A percentile compares a stretch with the other conserved stretches of the same genome.
phyloP scores from a whole-genome alignment of 1,139 yeast species.

The Geotrichum cucujoidarum region DNA sequence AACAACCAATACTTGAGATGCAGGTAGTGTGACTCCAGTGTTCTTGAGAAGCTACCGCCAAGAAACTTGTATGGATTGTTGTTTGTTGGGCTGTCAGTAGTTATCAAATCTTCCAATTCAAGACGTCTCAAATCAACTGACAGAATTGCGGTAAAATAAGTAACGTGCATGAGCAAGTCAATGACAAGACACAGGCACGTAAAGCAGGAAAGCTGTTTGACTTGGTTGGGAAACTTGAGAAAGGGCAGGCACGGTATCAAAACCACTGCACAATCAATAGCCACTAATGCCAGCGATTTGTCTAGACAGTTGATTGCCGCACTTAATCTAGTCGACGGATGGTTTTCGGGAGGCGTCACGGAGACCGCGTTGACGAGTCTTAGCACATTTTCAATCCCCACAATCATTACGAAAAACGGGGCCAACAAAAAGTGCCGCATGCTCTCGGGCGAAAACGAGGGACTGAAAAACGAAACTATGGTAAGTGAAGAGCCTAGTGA shows the following conservation, averaged over 20 bases:
- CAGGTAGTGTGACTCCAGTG: slow-evolving; percentile 8
- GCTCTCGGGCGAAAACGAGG: slow-evolving; percentile 25
- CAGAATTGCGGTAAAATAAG: slow-evolving; percentile 60
- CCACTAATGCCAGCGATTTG: slow-evolving; percentile 36
- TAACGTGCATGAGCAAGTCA: slow-evolving; percentile 55
- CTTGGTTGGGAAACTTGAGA: slow-evolving; percentile 31
- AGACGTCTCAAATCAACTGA: slow-evolving; percentile 61
- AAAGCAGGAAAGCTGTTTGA: slow-evolving; percentile 42
- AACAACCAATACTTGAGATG: slow-evolving; percentile 10
- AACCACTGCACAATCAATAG: slow-evolving; percentile 30
- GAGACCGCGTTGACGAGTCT: slow-evolving; percentile 42
- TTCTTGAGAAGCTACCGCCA: slow-evolving; percentile 4
- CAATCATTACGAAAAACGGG: slow-evolving; percentile 41
- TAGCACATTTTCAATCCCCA: slow-evolving; percentile 45
- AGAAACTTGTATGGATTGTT: background rate
- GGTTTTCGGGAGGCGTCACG: slow-evolving; percentile 41
- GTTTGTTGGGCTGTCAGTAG: slow-evolving; percentile 3
- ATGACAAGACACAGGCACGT: slow-evolving; percentile 44
- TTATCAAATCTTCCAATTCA: slow-evolving; percentile 51
- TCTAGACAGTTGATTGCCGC: slow-evolving; percentile 39
- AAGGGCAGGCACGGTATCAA: slow-evolving; percentile 21
- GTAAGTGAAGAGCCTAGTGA: slow-evolving; percentile 51
- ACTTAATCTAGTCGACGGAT: slow-evolving; percentile 38
- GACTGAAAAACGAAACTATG: slow-evolving; percentile 40
- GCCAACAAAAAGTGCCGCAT: slow-evolving; percentile 32